These are phyloP conservation scores for Mediolabrus comicus DNA, from an alignment of 108 stramenopile genomes.

Conservation along the genomic window DNA sequence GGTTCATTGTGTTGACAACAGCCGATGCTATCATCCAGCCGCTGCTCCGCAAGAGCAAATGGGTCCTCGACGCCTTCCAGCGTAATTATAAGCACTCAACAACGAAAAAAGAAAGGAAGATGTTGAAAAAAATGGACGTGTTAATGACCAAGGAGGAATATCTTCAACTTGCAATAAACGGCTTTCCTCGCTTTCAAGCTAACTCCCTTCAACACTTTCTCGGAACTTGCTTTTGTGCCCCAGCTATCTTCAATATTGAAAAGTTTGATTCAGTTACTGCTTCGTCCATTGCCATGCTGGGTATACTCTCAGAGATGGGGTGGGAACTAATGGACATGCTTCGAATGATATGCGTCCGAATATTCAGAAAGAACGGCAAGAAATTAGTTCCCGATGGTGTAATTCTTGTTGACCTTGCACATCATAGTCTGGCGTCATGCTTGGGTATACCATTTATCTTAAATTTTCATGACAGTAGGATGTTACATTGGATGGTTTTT, in stretches of 20 bases:
- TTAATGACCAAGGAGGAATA: slow-evolving; percentile 32
- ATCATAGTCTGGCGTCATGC: slow-evolving; percentile 23
- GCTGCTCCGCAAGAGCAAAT: slow-evolving; percentile 17
- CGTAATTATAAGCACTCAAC: slow-evolving; percentile 23
- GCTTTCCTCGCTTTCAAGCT: slow-evolving; percentile 18
- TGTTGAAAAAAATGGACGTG: slow-evolving; percentile 2
- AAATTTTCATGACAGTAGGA: slow-evolving; percentile 12
- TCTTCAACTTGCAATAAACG: slow-evolving; percentile 6
- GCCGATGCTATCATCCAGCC: slow-evolving; percentile 9
- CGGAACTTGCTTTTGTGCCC: slow-evolving; percentile 25
- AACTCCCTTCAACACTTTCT: slow-evolving; percentile 23
- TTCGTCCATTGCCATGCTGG: slow-evolving; percentile 18
- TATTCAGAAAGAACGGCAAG: slow-evolving; percentile 16
- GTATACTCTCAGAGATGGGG: slow-evolving; percentile 27
- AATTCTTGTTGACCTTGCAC: slow-evolving; percentile 4
- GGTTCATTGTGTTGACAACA: slow-evolving; percentile 17
- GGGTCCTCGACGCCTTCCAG: slow-evolving; percentile 32
- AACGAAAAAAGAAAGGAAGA: not conserved
- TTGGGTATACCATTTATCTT: slow-evolving; percentile 28
- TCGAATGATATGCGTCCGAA: slow-evolving; percentile 10
- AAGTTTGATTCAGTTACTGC: slow-evolving; percentile 9
- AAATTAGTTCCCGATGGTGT: not conserved
- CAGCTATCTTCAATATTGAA: slow-evolving; percentile 17
- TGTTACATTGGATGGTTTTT: slow-evolving; percentile 35
- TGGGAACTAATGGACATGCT: slow-evolving; percentile 30